Evolutionary conservation across 352 stramenopile species (phyloP).

Genomic region (Hyaloperonospora arabidopsidis): DNA sequence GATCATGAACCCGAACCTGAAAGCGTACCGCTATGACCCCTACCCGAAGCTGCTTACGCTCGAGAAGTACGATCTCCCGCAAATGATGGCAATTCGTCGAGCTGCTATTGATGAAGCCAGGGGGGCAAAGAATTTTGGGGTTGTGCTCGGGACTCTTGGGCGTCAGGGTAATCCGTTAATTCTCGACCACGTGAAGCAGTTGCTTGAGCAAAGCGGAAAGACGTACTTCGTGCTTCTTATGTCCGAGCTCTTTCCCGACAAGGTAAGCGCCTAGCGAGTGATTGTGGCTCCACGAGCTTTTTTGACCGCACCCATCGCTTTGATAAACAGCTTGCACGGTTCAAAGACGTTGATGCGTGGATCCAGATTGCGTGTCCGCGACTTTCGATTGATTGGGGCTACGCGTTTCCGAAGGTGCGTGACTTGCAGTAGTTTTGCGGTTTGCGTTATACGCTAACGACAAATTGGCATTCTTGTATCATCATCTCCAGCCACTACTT

Average conservation of each 20-base stretch:
- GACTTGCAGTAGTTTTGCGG: not conserved
- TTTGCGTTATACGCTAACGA: not conserved
- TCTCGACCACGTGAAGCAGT: constrained; percentile 86
- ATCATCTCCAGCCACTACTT: constrained; percentile 80
- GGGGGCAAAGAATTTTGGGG: constrained; percentile 87
- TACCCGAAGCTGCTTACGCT: constrained; percentile 96
- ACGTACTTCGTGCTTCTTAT: constrained; percentile 93
- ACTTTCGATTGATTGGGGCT: constrained; percentile 98
- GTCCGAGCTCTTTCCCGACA: constrained; percentile 95
- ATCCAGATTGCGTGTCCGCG: constrained; percentile 98
- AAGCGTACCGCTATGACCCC: constrained; percentile 97
- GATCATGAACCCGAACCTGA: constrained; percentile 96
- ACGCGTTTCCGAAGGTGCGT: constrained; percentile 88
- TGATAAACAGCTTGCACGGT: constrained; percentile 66
- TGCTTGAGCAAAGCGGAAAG: constrained; percentile 85
- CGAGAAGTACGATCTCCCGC: constrained; percentile 93
- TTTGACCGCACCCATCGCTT: not conserved
- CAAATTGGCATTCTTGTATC: not conserved
- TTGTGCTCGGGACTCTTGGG: constrained; percentile 98
- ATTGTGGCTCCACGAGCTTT: not conserved
- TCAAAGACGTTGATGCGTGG: constrained; percentile 91
- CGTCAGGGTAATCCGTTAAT: constrained; percentile 96
- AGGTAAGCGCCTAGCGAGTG: constrained; percentile 28
- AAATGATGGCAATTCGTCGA: constrained; percentile 92
- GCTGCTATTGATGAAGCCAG: constrained; percentile 70